Evolutionary conservation across 2,329 filamentous ascomycete genomes (phyloP), one percentile per base, ranked within the genome.

Genomic region (Talaromyces verruculosus): DNA sequence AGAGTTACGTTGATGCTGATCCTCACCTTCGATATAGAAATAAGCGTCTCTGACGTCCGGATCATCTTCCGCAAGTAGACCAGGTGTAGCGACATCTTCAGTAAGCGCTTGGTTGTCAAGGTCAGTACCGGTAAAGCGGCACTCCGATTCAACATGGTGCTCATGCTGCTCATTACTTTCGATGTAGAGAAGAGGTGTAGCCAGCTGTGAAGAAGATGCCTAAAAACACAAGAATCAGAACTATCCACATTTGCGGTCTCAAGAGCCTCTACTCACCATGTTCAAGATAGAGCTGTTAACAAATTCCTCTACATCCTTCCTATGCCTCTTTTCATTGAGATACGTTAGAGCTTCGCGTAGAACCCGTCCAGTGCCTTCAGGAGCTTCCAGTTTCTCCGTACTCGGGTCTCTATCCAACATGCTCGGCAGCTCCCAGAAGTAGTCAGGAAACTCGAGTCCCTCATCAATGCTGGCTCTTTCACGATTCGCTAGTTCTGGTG

Each of bases 361-460:
- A 30, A 74, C 57, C 13, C 62, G 10, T 5, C 75, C 62, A 1
- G 70, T 66, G 6, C 71, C 67, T 22, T 62, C 71, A 3, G 69
- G 67, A 59, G 73, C 75, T 5, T 70, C 67, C 11, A 77, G 59
- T 49, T 72, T 75, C 43, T 75, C 74, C 5, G n/a, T 64, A 17
- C 66, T 67, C 10, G 67, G 55, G n/a, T 64, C 43, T 5, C 67
- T 64, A 19, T 65, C 45, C 15, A 72, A 49, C 33, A 74, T 67
- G 2, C 61, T 64, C 5, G 76, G 71, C 51, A 78, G 73, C 3
- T 69, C 63, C n/a, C 68, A 65, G 61, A 76, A 79, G n/a, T 69
- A 73, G 0, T 69, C 66, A 1, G 81, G 78, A 78, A 81, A 84
- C 0, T 71, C 68, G 1, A 83, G 67, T 0, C 78, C 75, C 67